These are phyloP conservation scores for Cetraspora pellucida DNA, from an alignment of 192 early-diverging fungal genomes.

Conservation along the genomic window DNA sequence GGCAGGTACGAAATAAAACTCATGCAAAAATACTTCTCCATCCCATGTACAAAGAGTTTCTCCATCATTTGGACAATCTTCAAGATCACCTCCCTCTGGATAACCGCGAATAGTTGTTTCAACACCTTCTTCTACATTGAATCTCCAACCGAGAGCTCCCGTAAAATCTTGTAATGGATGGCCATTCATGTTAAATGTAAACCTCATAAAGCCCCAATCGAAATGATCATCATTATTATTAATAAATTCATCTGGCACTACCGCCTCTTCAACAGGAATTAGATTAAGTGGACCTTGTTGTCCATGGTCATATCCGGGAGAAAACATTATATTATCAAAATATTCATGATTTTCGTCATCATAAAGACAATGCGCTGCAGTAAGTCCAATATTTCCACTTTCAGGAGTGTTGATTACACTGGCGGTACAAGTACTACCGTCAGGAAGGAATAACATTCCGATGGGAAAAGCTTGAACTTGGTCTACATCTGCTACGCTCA, in stretches of 20 bases:
- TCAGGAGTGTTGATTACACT: not conserved
- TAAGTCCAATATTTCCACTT: not conserved
- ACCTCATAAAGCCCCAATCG: not conserved
- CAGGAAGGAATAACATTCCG: not conserved
- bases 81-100: not conserved
- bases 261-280: not conserved
- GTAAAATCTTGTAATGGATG: not conserved
- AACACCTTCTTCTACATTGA: not conserved
- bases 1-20: not conserved
- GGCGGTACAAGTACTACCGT: not conserved
- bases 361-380: constrained; percentile 12
- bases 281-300: not conserved
- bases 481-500: not conserved
- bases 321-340: not conserved
- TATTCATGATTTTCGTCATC: not conserved
- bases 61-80: constrained; percentile 14
- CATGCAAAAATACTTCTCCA: not conserved
- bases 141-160: not conserved
- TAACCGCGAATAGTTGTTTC: not conserved
- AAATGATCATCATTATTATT: constrained; percentile 2
- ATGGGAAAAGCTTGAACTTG: not conserved
- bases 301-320: not conserved
- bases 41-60: not conserved
- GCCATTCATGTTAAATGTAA: not conserved
- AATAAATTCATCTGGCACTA: constrained; percentile 4